Conservation (phyloP, 805 yeast species). For the Barnettozyma botsteinii region DNA sequence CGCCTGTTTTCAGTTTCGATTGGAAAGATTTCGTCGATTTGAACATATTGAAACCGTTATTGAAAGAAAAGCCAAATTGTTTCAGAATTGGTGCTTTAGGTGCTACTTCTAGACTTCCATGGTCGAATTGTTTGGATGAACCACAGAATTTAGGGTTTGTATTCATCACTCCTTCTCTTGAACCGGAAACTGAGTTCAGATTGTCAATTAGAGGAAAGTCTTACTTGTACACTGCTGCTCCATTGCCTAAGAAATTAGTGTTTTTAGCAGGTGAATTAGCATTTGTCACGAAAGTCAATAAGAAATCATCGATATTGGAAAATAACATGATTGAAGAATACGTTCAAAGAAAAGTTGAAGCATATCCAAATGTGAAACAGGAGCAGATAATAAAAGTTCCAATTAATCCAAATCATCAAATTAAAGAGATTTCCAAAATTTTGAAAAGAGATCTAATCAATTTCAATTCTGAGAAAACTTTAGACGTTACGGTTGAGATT, state of each 20-base stretch:
- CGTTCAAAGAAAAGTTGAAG: slow-evolving; percentile 27
- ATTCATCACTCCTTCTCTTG: slow-evolving; percentile 24
- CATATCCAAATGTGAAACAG: slow-evolving; percentile 17
- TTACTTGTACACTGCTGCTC: slow-evolving; percentile 38
- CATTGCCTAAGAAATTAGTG: slow-evolving; percentile 38
- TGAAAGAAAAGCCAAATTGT: slow-evolving; percentile 38
- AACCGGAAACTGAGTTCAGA: slow-evolving; percentile 33
- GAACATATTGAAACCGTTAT: slow-evolving; percentile 33
- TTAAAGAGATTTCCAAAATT: slow-evolving; percentile 24
- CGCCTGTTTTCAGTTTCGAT: slow-evolving; percentile 38
- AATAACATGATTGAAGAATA: slow-evolving; percentile 32
- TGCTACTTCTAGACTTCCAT: slow-evolving; percentile 33
- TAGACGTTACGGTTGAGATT: slow-evolving; percentile 16
- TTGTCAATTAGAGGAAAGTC: slow-evolving; percentile 36
- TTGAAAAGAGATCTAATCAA: slow-evolving; percentile 28
- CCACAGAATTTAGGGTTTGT: slow-evolving; percentile 27
- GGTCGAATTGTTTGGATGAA: slow-evolving; percentile 37
- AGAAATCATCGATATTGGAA: slow-evolving; percentile 27
- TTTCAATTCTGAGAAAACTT: slow-evolving; percentile 18
- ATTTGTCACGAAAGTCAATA: slow-evolving; percentile 31
- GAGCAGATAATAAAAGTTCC: slow-evolving; percentile 29
- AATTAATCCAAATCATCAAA: slow-evolving; percentile 23
- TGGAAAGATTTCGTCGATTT: slow-evolving; percentile 55
- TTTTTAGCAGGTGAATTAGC: slow-evolving; percentile 38
- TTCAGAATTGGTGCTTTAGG: slow-evolving; percentile 40